phyloP scores from a whole-genome alignment of 1,139 yeast genomes.

The Geotrichum reessii region DNA sequence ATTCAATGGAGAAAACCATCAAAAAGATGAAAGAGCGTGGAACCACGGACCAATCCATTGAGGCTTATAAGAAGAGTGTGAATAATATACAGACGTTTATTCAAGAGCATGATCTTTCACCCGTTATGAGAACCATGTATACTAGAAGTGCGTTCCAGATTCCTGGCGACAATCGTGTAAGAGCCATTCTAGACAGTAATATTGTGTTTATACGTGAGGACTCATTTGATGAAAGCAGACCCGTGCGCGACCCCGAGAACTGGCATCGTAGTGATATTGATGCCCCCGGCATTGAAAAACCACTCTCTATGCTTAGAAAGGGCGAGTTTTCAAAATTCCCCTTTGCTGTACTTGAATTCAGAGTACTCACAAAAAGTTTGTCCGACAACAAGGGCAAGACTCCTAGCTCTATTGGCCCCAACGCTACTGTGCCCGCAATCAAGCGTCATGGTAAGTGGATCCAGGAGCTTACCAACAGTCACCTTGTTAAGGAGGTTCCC shows the following conservation, averaged over 20 bases:
- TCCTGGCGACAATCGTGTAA: slow-evolving; percentile 91
- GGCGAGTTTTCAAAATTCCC: slow-evolving; percentile 88
- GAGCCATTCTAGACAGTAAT: slow-evolving; percentile 86
- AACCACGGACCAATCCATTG: slow-evolving; percentile 42
- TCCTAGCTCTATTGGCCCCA: slow-evolving; percentile 16
- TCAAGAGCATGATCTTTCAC: slow-evolving; percentile 62
- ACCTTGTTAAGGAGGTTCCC: slow-evolving; percentile 84
- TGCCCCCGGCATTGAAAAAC: slow-evolving; percentile 57
- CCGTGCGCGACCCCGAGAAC: slow-evolving; percentile 77
- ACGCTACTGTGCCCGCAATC: slow-evolving; percentile 34
- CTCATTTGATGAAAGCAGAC: slow-evolving; percentile 73
- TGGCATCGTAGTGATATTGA: slow-evolving; percentile 96
- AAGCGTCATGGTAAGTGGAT: slow-evolving; percentile 66
- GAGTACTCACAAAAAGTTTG: slow-evolving; percentile 39
- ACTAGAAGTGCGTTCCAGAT: slow-evolving; percentile 95
- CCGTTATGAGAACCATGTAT: slow-evolving; percentile 78
- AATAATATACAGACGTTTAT: slow-evolving; percentile 60
- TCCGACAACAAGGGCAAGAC: slow-evolving; percentile 18
- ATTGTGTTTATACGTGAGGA: slow-evolving; percentile 86
- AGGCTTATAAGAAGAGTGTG: slow-evolving; percentile 50
- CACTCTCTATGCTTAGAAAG: slow-evolving; percentile 67
- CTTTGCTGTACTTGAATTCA: slow-evolving; percentile 85
- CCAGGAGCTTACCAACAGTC: slow-evolving; percentile 75
- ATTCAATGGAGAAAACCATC: slow-evolving; percentile 45
- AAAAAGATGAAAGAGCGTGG: slow-evolving; percentile 55